These are phyloP conservation scores for Phialophora chinensis DNA, from an alignment of 2,329 filamentous ascomycete genomes.

Conservation along the genomic window DNA sequence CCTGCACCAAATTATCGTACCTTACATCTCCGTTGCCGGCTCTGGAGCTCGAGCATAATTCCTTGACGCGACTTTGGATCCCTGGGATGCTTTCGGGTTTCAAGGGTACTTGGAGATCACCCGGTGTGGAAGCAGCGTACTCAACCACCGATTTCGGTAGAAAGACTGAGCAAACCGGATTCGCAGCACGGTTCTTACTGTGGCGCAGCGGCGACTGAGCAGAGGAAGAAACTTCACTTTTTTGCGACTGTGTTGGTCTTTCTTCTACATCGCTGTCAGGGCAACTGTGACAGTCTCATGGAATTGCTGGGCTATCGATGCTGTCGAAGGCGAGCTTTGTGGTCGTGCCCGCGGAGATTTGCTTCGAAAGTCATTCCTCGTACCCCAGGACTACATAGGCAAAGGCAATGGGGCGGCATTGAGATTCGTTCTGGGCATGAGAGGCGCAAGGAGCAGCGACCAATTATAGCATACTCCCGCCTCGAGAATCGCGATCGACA, in stretches of 20 bases:
- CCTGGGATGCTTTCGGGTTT: background rate
- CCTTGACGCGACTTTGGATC: background rate
- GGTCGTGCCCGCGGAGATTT: background rate
- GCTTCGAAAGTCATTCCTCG: background rate
- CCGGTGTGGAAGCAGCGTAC: background rate
- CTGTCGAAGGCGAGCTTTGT: background rate
- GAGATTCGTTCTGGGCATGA: background rate
- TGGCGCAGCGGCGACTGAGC: background rate
- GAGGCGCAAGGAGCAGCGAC: background rate
- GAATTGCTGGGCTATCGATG: background rate
- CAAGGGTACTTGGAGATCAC: background rate
- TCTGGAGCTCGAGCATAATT: background rate
- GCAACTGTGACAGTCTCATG: background rate
- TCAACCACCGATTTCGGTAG: background rate
- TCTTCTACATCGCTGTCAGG: background rate
- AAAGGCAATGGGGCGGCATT: background rate
- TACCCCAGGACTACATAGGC: no score
- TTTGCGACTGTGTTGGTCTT: background rate
- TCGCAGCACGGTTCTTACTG: background rate
- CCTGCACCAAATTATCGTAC: background rate
- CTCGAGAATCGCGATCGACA: constrained; percentile 7
- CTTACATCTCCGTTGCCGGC: background rate
- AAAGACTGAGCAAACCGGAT: background rate
- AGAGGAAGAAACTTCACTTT: background rate
- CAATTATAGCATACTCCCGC: background rate